These are phyloP conservation scores for Fagopyrum tataricum DNA, from an alignment of 148 eudicot species.

Conservation along the genomic window DNA sequence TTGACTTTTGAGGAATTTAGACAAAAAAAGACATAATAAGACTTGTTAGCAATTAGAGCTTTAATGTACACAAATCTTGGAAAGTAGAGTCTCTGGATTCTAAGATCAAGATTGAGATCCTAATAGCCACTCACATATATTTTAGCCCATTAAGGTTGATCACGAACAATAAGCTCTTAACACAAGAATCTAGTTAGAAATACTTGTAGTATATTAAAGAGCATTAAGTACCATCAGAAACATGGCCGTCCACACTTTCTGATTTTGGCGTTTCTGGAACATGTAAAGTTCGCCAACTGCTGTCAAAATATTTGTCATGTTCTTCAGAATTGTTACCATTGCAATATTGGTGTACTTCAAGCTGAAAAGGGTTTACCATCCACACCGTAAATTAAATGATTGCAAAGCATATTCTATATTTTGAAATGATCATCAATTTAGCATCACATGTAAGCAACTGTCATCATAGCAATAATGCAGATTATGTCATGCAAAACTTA, in stretches of 20 bases:
- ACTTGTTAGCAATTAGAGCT: not conserved
- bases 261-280: slow-evolving; percentile 67
- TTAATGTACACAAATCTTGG: not conserved
- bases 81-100: too few relatives aligned
- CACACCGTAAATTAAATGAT: not conserved
- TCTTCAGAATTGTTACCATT: slow-evolving; percentile 91
- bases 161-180: not conserved
- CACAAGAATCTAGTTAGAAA: not conserved
- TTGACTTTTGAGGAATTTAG: not conserved
- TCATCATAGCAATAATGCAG: not conserved
- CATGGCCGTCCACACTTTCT: slow-evolving; percentile 80
- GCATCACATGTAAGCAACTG: not conserved
- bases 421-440: not conserved
- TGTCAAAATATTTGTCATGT: slow-evolving; percentile 70
- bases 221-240: slow-evolving; percentile 58
- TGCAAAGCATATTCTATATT: slow-evolving; percentile 1
- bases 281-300: slow-evolving; percentile 66
- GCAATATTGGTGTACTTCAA: slow-evolving; percentile 76
- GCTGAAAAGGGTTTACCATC: slow-evolving; percentile 34
- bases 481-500: slow-evolving; percentile 18
- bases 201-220: not conserved
- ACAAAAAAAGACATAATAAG: not conserved
- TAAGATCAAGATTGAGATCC: too few relatives aligned
- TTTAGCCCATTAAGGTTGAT: not conserved
- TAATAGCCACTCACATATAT: too few relatives aligned